Conservation (phyloP, 352 stramenopile species). For the Blastocystis sp. region DNA sequence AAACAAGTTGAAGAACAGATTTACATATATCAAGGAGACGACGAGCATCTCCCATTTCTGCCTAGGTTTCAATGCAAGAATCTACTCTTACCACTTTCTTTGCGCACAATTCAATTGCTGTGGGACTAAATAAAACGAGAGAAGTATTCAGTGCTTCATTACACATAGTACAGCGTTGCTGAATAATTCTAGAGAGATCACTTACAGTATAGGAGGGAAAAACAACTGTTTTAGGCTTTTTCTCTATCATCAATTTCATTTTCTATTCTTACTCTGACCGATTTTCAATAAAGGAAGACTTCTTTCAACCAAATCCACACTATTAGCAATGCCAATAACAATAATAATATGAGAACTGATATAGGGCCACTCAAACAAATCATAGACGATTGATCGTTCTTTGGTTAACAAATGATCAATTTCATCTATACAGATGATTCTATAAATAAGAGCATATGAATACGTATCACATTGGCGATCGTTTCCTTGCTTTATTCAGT, state of each 20-base stretch:
- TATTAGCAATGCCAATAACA: conserved; percentile 55
- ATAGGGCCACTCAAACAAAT: conserved; percentile 57
- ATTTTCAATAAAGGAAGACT: conserved; percentile 30
- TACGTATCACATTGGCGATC: not conserved
- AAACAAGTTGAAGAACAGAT: not conserved
- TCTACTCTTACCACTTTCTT: conserved; percentile 19
- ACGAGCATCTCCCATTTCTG: conserved; percentile 39
- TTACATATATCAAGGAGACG: conserved; percentile 56
- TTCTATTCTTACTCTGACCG: not conserved
- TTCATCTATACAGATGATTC: conserved; percentile 48
- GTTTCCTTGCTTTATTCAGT: conserved; percentile 11
- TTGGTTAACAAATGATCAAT: conserved; percentile 40
- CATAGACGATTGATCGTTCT: conserved; percentile 50
- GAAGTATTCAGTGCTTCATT: not conserved
- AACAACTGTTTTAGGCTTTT: conserved; percentile 16
- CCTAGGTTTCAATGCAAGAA: not conserved
- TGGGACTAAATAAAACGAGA: not conserved
- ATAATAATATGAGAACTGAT: not conserved
- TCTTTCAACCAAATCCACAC: conserved; percentile 26
- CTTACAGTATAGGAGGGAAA: conserved; percentile 26
- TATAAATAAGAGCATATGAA: not conserved
- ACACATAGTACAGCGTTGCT: not conserved
- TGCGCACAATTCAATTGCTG: not conserved
- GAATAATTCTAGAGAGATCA: not conserved
- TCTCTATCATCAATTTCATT: not conserved